Evolutionary conservation across 2,329 filamentous ascomycete species (phyloP), one percentile per base, ranked within the genome.

Genomic region (Ophiostoma populinum): DNA sequence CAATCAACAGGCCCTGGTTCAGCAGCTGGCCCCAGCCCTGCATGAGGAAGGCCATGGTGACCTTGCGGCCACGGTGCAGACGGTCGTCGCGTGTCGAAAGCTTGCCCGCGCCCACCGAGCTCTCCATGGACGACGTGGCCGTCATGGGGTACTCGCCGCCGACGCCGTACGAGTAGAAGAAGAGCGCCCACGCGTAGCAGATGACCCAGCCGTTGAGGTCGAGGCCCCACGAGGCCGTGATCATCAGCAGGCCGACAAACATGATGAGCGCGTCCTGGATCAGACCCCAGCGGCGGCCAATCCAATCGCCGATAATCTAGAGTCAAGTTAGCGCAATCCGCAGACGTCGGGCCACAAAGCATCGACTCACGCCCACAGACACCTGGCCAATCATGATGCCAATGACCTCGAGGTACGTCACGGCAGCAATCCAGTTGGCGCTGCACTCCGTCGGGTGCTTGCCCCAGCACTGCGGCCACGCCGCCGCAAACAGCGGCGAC

Each of bases 61-160:
- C 87, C 57, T 92, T 92, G 51, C 87, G 81, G 44, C 87, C 87
- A 58, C 87, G 83, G 62, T 95, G 87, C 35, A 95, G 74, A 53
- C 87, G 82, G 54, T 95, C 87, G 36, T 93, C 83, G 42, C 77
- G 78, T 39, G 85, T 93, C 6, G 87, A 94, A 36, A 93, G 61
- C 54, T 78, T 86, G 42, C 87, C 86, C 24, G 82, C 61, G n/a
- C 80, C 74, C 30, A 86, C 78, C 12, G 82, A 79, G 49, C 86
- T 83, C 55, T 93, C 85, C 74, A 95, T 92, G 40, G 85, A 86
- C 7, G 82, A 85, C 10, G 87, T 94, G 13, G 87, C 87, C 22
- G 87, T 95, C 68, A 94, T 94, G 43, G 87, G 87, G 52, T 95
- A 94, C 59, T 93, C 86, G 46, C 85, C 85, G 47, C 83, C 82